phyloP scores from a whole-genome alignment of 163 green algal species.

The Chlamydomonas reinhardtii region DNA sequence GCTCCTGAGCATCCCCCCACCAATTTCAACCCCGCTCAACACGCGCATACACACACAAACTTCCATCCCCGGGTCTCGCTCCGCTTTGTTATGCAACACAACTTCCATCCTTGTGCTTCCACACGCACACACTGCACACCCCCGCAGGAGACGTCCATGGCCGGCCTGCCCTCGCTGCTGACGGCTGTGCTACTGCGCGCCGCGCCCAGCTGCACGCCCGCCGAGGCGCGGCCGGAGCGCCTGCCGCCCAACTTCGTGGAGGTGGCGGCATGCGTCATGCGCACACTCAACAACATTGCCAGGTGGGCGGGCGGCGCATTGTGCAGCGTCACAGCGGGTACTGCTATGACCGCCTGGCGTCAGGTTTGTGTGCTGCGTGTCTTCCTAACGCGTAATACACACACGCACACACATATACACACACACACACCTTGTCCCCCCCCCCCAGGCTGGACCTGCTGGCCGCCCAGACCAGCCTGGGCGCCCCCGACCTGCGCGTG shows the following conservation, averaged over 20 bases:
- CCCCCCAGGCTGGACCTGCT: slow-evolving; percentile 61
- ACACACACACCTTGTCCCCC: too few species aligned
- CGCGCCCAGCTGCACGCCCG: slow-evolving; percentile 58
- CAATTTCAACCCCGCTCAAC: too few species aligned
- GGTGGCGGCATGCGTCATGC: slow-evolving; percentile 63
- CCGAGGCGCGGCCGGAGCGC: slow-evolving; percentile 54
- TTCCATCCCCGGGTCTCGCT: too few species aligned
- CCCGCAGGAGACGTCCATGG: slow-evolving; percentile 65
- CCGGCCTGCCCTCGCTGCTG: slow-evolving; percentile 73
- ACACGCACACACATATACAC: too few species aligned
- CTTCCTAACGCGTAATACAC: too few species aligned
- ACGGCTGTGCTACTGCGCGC: slow-evolving; percentile 76
- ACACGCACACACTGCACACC: background rate
- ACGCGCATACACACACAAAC: too few species aligned
- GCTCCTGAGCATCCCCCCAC: too few species aligned
- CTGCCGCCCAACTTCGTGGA: slow-evolving; percentile 76
- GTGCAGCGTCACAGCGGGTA: too few species aligned
- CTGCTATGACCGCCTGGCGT: too few species aligned
- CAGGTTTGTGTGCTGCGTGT: too few species aligned
- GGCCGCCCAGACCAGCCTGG: slow-evolving; percentile 65
- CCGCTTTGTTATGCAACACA: too few species aligned
- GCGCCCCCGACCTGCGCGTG: slow-evolving; percentile 60
- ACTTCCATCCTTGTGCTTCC: background rate
- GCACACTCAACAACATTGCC: slow-evolving; percentile 74
- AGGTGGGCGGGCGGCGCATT: too few species aligned